Evolutionary conservation across 768 basidiomycete species (phyloP).

Genomic region (Lentinula guzmanii): DNA sequence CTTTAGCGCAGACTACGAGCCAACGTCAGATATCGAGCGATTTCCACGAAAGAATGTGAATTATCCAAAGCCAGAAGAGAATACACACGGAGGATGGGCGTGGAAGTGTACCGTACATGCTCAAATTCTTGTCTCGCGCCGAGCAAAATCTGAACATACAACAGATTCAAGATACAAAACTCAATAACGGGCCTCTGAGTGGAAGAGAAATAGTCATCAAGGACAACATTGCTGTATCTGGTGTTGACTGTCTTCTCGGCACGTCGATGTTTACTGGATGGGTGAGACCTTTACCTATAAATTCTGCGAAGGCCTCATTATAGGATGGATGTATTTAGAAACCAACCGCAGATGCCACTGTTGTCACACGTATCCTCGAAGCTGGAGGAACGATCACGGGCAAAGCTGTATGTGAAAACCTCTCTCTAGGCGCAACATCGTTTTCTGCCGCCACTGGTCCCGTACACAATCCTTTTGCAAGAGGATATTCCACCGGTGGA

Average conservation of each 20-base stretch:
- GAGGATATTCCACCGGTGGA: slow-evolving; percentile 2
- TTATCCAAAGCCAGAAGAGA: not conserved
- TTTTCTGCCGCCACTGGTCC: slow-evolving; percentile 6
- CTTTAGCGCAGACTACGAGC: not conserved
- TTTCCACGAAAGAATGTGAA: not conserved
- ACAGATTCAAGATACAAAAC: too few species aligned
- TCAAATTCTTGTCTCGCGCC: not conserved
- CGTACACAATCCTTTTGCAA: slow-evolving; percentile 3
- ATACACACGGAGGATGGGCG: not conserved
- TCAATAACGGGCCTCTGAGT: too few species aligned
- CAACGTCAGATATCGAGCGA: not conserved
- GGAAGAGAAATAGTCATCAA: not conserved
- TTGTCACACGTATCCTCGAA: slow-evolving; percentile 1
- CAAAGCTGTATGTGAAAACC: slow-evolving; percentile 5
- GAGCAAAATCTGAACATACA: too few species aligned
- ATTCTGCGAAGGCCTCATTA: too few species aligned
- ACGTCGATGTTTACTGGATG: slow-evolving; percentile 1
- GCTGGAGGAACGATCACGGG: not conserved
- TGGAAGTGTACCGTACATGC: not conserved
- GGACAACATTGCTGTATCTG: slow-evolving; percentile 1
- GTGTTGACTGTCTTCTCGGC: slow-evolving; percentile 1
- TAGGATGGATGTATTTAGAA: not conserved
- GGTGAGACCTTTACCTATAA: not conserved
- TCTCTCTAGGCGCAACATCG: not conserved
- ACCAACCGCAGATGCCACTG: slow-evolving; percentile 3